A percentile compares a stretch with the other conserved stretches of the same genome.
phyloP scores from a whole-genome alignment of 1,284 basidiomycete genomes.

The Ceratobasidium sp. region DNA sequence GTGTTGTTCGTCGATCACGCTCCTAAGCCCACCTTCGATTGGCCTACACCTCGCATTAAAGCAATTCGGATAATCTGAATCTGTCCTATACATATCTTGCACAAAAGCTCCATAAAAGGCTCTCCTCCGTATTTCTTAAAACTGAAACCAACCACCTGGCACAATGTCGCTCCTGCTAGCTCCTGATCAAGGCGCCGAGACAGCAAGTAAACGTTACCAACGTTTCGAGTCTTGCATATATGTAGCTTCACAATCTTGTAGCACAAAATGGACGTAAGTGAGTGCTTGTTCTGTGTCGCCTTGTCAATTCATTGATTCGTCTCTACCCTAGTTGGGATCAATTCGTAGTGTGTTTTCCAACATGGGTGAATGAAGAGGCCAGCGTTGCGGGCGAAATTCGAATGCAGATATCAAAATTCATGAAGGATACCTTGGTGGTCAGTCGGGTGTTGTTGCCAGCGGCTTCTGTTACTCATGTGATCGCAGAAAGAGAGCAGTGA shows the following conservation, averaged over 20 bases:
- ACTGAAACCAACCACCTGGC: not conserved
- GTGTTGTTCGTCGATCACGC: constrained; percentile 6
- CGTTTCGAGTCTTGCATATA: constrained; percentile 35
- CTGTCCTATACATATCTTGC: too few species aligned
- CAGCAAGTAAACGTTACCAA: constrained; percentile 37
- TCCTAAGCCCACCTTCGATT: not conserved
- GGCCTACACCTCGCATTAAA: too few species aligned
- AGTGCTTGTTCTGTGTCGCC: not conserved
- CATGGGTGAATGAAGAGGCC: constrained; percentile 36
- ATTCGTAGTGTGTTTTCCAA: constrained; percentile 36
- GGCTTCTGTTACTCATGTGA: not conserved
- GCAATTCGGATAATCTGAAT: too few species aligned
- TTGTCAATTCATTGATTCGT: not conserved
- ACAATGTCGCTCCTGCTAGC: constrained; percentile 29
- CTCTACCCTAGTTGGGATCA: constrained; percentile 31
- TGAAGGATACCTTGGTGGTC: constrained; percentile 38
- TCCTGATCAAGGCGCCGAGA: constrained; percentile 28
- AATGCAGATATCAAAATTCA: constrained; percentile 37
- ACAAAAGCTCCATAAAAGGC: too few species aligned
- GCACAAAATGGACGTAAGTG: constrained; percentile 40
- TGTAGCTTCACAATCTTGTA: constrained; percentile 33
- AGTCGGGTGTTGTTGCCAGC: not conserved
- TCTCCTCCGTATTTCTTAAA: too few species aligned
- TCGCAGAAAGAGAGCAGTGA: constrained; percentile 40
- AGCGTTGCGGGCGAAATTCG: constrained; percentile 35